Conservation (phyloP, 371 early-diverging fungal species). For the Mortierella sp. region DNA sequence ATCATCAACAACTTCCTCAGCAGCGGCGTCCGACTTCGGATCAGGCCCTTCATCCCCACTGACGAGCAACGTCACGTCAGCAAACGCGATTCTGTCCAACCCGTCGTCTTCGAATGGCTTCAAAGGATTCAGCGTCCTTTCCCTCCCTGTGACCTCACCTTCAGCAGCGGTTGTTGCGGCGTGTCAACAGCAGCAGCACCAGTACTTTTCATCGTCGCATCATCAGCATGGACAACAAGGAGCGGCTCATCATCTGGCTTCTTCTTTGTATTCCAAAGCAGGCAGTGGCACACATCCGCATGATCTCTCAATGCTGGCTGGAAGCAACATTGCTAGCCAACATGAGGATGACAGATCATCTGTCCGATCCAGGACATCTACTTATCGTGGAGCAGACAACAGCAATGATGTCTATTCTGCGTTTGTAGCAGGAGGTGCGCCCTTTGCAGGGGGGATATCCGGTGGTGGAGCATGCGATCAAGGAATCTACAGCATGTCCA, state of each 20-base stretch:
- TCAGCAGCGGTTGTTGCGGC: slow-evolving; percentile 25
- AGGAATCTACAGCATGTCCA: slow-evolving; percentile 9
- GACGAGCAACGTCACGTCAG: slow-evolving; percentile 17
- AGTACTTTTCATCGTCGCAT: slow-evolving; percentile 38
- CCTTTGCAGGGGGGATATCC: not conserved
- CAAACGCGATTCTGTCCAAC: slow-evolving; percentile 41
- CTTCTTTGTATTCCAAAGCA: slow-evolving; percentile 1
- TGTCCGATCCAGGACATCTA: slow-evolving; percentile 36
- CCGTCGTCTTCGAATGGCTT: slow-evolving; percentile 27
- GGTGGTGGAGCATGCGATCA: slow-evolving; percentile 2
- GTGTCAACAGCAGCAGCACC: slow-evolving; percentile 28
- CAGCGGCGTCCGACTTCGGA: slow-evolving; percentile 42
- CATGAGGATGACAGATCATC: slow-evolving; percentile 37
- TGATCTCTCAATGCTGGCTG: not conserved
- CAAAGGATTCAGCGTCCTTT: slow-evolving; percentile 36
- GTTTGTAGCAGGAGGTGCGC: slow-evolving; percentile 3
- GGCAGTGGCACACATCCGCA: slow-evolving; percentile 2
- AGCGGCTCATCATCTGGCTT: slow-evolving; percentile 4
- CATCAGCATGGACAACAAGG: not conserved
- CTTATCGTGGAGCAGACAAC: slow-evolving; percentile 19
- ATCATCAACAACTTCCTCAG: slow-evolving; percentile 41
- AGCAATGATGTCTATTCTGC: slow-evolving; percentile 18
- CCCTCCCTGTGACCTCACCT: slow-evolving; percentile 38
- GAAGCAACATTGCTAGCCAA: not conserved
- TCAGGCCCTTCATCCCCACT: slow-evolving; percentile 48